These are phyloP conservation scores for Podila epicladia DNA, from an alignment of 192 early-diverging fungal genomes.

Conservation along the genomic window DNA sequence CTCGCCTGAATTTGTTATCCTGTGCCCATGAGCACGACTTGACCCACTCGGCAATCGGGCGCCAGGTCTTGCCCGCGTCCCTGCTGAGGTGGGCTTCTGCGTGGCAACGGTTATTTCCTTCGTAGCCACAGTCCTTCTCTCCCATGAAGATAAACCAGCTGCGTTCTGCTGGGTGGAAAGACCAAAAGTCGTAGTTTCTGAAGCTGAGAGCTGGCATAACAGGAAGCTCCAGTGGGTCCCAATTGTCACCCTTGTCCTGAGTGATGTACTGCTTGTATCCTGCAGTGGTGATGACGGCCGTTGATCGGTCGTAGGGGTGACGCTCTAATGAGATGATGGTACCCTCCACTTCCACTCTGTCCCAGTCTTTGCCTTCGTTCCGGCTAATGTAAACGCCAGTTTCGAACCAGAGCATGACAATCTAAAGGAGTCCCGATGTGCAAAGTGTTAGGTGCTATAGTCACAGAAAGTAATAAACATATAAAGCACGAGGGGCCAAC, in stretches of 20 bases:
- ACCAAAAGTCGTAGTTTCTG: conserved; percentile 61
- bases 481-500: conserved; percentile 1
- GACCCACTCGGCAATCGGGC: conserved; percentile 70
- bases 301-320: conserved; percentile 68
- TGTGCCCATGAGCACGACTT: conserved; percentile 77
- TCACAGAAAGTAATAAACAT: neutral
- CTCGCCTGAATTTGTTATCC: conserved; percentile 62
- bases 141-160: conserved; percentile 88
- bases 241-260: conserved; percentile 65
- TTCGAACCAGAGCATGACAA: conserved; percentile 62
- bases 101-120: conserved; percentile 66
- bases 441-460: neutral
- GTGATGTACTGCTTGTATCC: conserved; percentile 64
- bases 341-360: conserved; percentile 34
- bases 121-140: conserved; percentile 58
- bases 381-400: conserved; percentile 63
- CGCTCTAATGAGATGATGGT: conserved; percentile 64
- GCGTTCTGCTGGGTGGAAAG: conserved; percentile 85
- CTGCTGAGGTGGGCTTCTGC: conserved; percentile 76
- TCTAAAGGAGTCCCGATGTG: neutral
- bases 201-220: conserved; percentile 66
- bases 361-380: conserved; percentile 74
- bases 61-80: conserved; percentile 79
- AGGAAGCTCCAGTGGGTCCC: conserved; percentile 66
- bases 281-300: conserved; percentile 68